Base-by-base conservation (phyloP, 371 early-diverging fungal genomes). In the Basidiobolus meristosporus region DNA sequence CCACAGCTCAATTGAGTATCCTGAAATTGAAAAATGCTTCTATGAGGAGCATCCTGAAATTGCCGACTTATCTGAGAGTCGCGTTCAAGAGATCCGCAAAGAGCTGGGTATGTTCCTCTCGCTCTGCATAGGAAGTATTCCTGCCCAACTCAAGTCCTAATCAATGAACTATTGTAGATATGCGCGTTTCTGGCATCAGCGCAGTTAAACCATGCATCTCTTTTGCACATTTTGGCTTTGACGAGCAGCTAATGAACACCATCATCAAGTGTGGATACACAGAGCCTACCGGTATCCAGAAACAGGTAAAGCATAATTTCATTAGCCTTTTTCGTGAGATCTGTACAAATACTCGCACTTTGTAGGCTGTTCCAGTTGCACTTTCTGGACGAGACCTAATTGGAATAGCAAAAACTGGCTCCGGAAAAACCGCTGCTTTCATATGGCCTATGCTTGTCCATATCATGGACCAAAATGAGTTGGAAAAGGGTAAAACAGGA, bases 161-260 rank as follows among this genome's bases (percentile, higher is more conserved):
- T 6, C 26, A 26, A 26, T 26, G 5, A 26, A 26, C 26, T 9
- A 26, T 5, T 12, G 16, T 38, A 62, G 63, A 63, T n/a, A 51
- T 78, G 45, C 67, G 59, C 38, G 74, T 76, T 2, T 58, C 63
- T 23, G 90, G 88, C 3, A 50, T 52, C 20, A 56, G 63, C 32
- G 54, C 68, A 5, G 67, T 79, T 14, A 75, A 77, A 35, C 92
- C 88, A 0, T 81, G 88, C 52, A 63, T 76, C 18, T 75, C 81
- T 9, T 96, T 98, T 69, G 82, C 72, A 5, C 88, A 83, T 48
- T 80, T 79, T 57, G 80, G 76, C 16, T 90, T 83, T 51, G 90
- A 73, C 45, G 76, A 71, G 7, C 60, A 61, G 34, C 70, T 88
- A 30, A 48, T 83, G 51, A 57, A 59, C 21, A 54, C 64, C 3